Conservation (phyloP, 2,329 filamentous ascomycete species). For the Phyllosticta ampelicida region DNA sequence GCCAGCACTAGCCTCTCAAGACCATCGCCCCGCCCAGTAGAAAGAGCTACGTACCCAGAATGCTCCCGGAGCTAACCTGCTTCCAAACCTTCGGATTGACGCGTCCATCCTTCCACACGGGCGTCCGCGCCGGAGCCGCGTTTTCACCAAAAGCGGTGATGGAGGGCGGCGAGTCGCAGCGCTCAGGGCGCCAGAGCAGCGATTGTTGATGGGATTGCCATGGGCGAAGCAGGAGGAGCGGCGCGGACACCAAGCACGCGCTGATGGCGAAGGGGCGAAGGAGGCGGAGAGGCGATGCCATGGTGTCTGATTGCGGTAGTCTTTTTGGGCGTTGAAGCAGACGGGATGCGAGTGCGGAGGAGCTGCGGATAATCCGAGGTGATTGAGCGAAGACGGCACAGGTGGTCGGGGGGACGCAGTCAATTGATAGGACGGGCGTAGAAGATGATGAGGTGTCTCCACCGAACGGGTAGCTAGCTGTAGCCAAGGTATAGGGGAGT, state of each 20-base stretch:
- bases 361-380: not conserved
- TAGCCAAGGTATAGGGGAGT: not conserved
- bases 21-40: not conserved
- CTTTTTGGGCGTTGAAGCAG: not conserved
- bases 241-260: conserved; percentile 20
- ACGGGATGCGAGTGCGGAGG: not conserved
- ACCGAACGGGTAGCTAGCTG: not conserved
- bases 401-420: not conserved
- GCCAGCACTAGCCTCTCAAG: not conserved
- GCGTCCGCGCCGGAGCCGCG: conserved; percentile 28
- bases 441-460: not conserved
- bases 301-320: conserved; percentile 11
- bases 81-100: conserved; percentile 32
- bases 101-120: conserved; percentile 27
- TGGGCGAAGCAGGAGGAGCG: conserved; percentile 16
- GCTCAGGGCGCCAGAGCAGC: not conserved
- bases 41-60: conserved; percentile 25
- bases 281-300: conserved; percentile 29
- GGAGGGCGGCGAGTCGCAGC: conserved; percentile 23
- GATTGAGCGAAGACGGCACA: not conserved
- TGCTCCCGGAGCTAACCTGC: conserved; percentile 38
- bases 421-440: not conserved
- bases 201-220: not conserved
- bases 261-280: conserved; percentile 26
- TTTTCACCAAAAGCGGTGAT: conserved; percentile 24